Base-by-base conservation (phyloP, 768 basidiomycete genomes). In the Lanmaoa pseudosensibilis region DNA sequence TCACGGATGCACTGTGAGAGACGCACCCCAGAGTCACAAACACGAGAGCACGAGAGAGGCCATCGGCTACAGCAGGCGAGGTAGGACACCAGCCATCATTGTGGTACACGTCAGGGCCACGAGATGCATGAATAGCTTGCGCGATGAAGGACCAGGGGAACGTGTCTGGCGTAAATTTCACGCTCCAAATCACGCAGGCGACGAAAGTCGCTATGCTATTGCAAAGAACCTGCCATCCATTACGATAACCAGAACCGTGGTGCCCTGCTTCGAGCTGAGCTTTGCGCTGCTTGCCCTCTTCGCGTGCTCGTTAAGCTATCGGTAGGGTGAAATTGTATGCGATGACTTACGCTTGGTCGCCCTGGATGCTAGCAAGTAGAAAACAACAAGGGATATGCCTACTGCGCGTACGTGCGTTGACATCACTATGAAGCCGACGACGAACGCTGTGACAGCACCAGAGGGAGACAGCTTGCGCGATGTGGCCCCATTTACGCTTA, bases 221-320 rank as follows among this genome's bases (percentile, higher is more conserved):
- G 75, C 84, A 87, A 11, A 95, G 71, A 21, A 94, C 94, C 73
- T 96, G 94, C 75, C 83, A 82, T 16, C 84, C 89, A 32, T 75
- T 81, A 43, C 94, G 80, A 67, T 93, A 85, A 0, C 92, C 94
- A 13, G 79, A 79, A 50, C 83, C 83, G 47, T 87, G 81, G 64
- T 89, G 84, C 0, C 88, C 91, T 40, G 90, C 89, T 69, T 95
- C 92, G 37, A 94, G 78, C 57, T 76, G 75, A 4, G 82, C 80
- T 69, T 97, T 98, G 50, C 78, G 76, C 49, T 82, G 75, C 73
- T 87, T 94, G 54, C 92, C 87, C 58, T 87, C 89, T 86, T 46
- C 6, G 18, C 25, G 18, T 13, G 40, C 21, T 16, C 19, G 47
- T 63, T 57, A 63, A 27, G 5, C n/a, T 25, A 19, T 32, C 6